Evolutionary conservation across 2,329 filamentous ascomycete species (phyloP).

Genomic region (Xylaria sp.): DNA sequence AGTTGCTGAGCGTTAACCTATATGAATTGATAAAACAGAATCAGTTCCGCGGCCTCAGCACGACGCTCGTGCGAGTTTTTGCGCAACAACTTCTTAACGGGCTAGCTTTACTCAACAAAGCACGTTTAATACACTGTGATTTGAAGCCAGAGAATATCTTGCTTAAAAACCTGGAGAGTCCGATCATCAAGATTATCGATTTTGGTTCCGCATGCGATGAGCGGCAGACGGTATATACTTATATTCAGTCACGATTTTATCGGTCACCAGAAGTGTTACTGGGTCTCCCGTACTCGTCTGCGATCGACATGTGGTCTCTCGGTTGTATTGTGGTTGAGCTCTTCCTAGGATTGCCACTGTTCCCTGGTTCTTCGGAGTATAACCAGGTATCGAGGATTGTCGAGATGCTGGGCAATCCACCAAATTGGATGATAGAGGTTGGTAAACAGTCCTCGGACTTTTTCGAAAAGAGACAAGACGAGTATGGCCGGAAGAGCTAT

Average conservation of each 20-base stretch:
- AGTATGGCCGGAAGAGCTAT: conserved; percentile 90
- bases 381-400: conserved; percentile 97
- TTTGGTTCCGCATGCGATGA: conserved; percentile 99
- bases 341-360: conserved; percentile 91
- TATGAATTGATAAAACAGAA: conserved; percentile 99
- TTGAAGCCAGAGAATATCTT: conserved; percentile 98
- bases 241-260: conserved; percentile 98
- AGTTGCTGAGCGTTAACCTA: conserved; percentile 93
- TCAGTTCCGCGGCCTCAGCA: conserved; percentile 96
- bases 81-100: conserved; percentile 96
- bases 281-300: conserved; percentile 95
- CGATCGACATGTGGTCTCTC: conserved; percentile 99
- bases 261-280: conserved; percentile 93
- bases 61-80: conserved; percentile 94
- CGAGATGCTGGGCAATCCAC: conserved; percentile 96
- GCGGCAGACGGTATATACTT: conserved; percentile 97
- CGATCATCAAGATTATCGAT: conserved; percentile 99
- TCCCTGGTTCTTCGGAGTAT: conserved; percentile 97
- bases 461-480: conserved; percentile 90
- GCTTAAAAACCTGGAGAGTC: conserved; percentile 96
- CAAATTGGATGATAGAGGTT: conserved; percentile 99
- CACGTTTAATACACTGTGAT: conserved; percentile 96
- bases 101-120: conserved; percentile 90
- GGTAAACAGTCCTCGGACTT: conserved; percentile 98
- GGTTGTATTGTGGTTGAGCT: conserved; percentile 98